Evolutionary conservation across 179 eudicot genomes (phyloP), one percentile per base, ranked within the genome.

Genomic region (Sideroxylon spinosum): DNA sequence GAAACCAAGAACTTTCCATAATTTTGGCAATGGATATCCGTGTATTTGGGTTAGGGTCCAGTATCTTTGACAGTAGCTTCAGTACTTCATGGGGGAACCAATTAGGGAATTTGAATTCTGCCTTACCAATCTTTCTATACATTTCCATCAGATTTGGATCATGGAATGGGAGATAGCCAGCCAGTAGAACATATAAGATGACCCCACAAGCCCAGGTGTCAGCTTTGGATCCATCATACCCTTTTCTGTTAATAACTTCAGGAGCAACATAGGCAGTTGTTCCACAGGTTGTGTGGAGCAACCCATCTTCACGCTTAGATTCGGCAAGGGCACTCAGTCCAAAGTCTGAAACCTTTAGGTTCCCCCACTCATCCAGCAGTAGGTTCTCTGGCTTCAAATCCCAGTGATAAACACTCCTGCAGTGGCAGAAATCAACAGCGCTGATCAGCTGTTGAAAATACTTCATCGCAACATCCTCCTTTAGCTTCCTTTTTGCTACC

Each of bases 161-260:
- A 74, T 82, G 87, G 81, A 89, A 89, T 1, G 92, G 92, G 49
- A 89, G 83, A 77, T 81, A 83, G 16, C 92, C 92, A 16, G 90
- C 90, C 74, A 89, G 69, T 55, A 89, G 75, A 37, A 87, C 92
- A 75, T 75, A 89, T 70, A 89, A 82, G 76, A 89, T 76, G 2
- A 89, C 89, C 52, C 92, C 92, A 80, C 92, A 89, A 11, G 92
- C 87, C 92, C 92, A 89, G 16, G 87, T 85, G 84, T 89, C 92
- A 19, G 90, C 89, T 87, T 89, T 89, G 0, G 89, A 84, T 49
- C 90, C 92, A 69, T 89, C 88, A 76, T 89, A 89, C 23, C 92
- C 92, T 74, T 78, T 87, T 79, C 88, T 65, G 37, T 81, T 82
- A 71, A 87, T 87, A 56, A 89, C 88, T 79, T 89, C 92, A 0